These are phyloP conservation scores for Daldinia bambusicola DNA, from an alignment of 495 filamentous ascomycete species.

Conservation along the genomic window DNA sequence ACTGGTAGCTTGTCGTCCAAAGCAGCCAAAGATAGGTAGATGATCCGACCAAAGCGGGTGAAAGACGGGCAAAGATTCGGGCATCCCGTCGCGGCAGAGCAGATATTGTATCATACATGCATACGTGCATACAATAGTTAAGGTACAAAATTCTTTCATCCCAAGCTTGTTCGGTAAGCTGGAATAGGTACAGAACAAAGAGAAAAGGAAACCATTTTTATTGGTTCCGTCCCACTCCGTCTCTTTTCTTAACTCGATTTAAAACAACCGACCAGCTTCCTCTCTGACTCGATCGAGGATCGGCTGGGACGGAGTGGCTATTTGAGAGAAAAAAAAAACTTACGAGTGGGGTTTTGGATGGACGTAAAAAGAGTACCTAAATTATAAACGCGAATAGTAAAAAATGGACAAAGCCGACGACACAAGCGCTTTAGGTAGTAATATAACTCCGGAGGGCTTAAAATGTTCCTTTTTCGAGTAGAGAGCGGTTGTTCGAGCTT, in stretches of 20 bases:
- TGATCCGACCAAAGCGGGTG: constrained; percentile 18
- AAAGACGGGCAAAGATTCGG: constrained; percentile 13
- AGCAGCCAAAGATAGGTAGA: constrained; percentile 14
- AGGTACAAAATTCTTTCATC: background rate
- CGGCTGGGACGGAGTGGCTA: constrained; percentile 38
- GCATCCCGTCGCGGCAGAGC: background rate
- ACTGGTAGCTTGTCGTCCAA: constrained; percentile 37
- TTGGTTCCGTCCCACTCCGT: constrained; percentile 39
- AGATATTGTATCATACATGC: constrained; percentile 16
- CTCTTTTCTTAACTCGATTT: constrained; percentile 20
- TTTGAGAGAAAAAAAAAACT: constrained; percentile 25
- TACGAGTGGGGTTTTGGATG: constrained; percentile 31
- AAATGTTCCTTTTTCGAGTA: constrained; percentile 22
- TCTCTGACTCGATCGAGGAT: constrained; percentile 50
- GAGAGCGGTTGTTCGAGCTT: constrained; percentile 32
- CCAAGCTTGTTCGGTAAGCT: constrained; percentile 29
- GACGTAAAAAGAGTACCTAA: constrained; percentile 22
- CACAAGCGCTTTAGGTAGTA: constrained; percentile 25
- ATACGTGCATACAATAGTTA: constrained; percentile 14
- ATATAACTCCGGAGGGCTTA: constrained; percentile 6
- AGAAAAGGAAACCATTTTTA: constrained; percentile 24
- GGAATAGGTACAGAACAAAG: constrained; percentile 42
- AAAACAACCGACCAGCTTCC: constrained; percentile 41
- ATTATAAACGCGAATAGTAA: constrained; percentile 26
- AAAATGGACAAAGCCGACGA: constrained; percentile 30